Percentiles rank a stretch among this genome's conserved stretches.
Evolutionary conservation across 2,329 filamentous ascomycete genomes (phyloP).

Genomic region (Diatrype stigma): DNA sequence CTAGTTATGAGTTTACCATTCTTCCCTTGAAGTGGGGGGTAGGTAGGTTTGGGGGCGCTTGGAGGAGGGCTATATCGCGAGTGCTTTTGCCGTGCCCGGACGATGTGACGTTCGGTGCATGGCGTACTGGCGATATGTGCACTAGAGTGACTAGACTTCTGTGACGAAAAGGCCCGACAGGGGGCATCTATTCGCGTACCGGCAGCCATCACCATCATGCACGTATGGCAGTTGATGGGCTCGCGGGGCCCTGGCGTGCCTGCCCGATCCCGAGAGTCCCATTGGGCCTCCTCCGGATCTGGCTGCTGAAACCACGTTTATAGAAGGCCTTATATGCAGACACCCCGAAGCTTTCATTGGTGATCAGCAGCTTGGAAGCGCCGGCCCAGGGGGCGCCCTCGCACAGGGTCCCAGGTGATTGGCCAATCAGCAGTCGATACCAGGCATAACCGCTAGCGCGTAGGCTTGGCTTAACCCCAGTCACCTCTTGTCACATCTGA

Average conservation of each 20-base stretch:
- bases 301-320: slow-evolving; percentile 15
- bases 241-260: slow-evolving; percentile 9
- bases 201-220: slow-evolving; percentile 11
- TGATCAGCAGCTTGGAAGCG: slow-evolving; percentile 14
- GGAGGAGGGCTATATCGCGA: slow-evolving; percentile 5
- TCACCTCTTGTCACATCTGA: slow-evolving; percentile 21
- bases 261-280: slow-evolving; percentile 1
- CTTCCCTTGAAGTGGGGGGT: slow-evolving; percentile 6
- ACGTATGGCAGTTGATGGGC: slow-evolving; percentile 15
- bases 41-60: slow-evolving; percentile 8
- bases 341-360: slow-evolving; percentile 16
- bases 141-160: no score
- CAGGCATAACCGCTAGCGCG: background rate
- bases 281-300: slow-evolving; percentile 17
- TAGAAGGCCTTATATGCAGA: slow-evolving; percentile 19
- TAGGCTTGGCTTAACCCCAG: background rate
- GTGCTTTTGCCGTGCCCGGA: slow-evolving; percentile 3
- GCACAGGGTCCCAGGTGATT: slow-evolving; percentile 6
- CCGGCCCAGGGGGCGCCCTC: slow-evolving; percentile 20
- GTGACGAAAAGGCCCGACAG: background rate
- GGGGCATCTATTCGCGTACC: background rate
- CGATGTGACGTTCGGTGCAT: slow-evolving; percentile 23
- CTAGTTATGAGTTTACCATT: slow-evolving; percentile 11
- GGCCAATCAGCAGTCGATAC: slow-evolving; percentile 9
- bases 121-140: slow-evolving; percentile 1